Percentiles rank a stretch among this genome's conserved stretches.
These are phyloP conservation scores for Aspergillus udagawae DNA, from an alignment of 2,329 filamentous ascomycete species.

Conservation along the genomic window DNA sequence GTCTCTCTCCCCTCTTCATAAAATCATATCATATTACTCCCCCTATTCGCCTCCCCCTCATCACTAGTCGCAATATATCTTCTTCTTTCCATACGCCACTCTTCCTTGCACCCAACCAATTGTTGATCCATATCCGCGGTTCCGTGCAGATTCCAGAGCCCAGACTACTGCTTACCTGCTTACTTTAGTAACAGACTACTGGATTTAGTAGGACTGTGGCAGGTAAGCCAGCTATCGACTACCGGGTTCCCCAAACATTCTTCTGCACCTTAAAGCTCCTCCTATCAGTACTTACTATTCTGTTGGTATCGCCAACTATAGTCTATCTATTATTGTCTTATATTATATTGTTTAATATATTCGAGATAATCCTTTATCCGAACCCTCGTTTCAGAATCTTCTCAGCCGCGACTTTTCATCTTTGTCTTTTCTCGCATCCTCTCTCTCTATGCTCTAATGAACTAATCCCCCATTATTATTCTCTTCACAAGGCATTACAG, in stretches of 20 bases:
- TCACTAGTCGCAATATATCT: neutral
- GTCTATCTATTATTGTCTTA: neutral
- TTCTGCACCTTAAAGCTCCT: neutral
- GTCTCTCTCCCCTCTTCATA: neutral
- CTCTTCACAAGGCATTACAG: neutral
- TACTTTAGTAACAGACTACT: neutral
- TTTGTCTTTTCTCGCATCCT: neutral
- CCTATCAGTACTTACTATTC: neutral
- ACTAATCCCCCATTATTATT: neutral
- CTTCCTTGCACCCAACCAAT: neutral
- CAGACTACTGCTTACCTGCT: neutral
- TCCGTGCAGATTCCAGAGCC: slow-evolving; percentile 6
- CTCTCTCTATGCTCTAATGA: neutral
- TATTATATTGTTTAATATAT: neutral
- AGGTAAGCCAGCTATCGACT: neutral
- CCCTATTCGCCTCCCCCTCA: neutral
- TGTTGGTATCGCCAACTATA: neutral
- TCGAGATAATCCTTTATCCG: neutral
- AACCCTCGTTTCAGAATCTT: neutral
- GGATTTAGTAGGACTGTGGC: neutral
- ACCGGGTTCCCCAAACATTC: neutral
- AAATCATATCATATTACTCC: neutral
- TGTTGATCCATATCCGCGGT: neutral
- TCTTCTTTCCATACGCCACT: neutral
- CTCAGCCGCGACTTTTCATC: neutral